Evolutionary conservation across 805 yeast genomes (phyloP).

Genomic region (Pichia ethanolica): DNA sequence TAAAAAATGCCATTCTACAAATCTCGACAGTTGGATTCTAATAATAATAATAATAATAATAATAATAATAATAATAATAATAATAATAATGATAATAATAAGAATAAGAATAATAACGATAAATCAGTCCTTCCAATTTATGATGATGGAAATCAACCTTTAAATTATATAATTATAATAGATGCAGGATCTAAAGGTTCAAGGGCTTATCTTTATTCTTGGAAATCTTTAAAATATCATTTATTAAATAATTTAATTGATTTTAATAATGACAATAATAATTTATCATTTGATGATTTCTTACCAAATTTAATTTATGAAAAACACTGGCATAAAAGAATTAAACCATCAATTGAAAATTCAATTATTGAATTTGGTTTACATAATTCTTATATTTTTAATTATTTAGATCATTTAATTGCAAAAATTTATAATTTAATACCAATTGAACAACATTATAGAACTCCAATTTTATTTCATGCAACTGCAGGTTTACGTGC

Average conservation of each 20-base stretch:
- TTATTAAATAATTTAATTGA: background rate
- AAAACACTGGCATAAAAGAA: slow-evolving; percentile 42
- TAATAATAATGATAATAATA: background rate
- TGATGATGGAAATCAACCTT: slow-evolving; percentile 40
- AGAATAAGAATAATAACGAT: background rate
- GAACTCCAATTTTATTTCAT: slow-evolving; percentile 65
- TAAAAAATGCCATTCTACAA: too few species aligned
- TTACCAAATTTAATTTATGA: slow-evolving; percentile 23
- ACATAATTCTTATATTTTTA: slow-evolving; percentile 44
- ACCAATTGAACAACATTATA: slow-evolving; percentile 49
- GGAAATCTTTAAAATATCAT: slow-evolving; percentile 34
- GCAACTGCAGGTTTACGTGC: slow-evolving; percentile 66
- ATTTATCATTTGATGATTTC: background rate
- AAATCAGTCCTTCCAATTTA: slow-evolving; percentile 1
- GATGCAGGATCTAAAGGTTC: slow-evolving; percentile 67
- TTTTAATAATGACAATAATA: too few species aligned
- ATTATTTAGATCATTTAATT: slow-evolving; percentile 44
- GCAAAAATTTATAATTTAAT: slow-evolving; percentile 41
- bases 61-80: background rate
- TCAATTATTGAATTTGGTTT: slow-evolving; percentile 47
- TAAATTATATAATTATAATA: slow-evolving; percentile 51
- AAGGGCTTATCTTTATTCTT: slow-evolving; percentile 52
- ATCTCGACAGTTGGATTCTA: too few species aligned
- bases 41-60: too few species aligned
- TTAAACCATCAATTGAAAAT: slow-evolving; percentile 54